phyloP scores from a whole-genome alignment of 148 eudicot species.

The Spergularia bocconei region DNA sequence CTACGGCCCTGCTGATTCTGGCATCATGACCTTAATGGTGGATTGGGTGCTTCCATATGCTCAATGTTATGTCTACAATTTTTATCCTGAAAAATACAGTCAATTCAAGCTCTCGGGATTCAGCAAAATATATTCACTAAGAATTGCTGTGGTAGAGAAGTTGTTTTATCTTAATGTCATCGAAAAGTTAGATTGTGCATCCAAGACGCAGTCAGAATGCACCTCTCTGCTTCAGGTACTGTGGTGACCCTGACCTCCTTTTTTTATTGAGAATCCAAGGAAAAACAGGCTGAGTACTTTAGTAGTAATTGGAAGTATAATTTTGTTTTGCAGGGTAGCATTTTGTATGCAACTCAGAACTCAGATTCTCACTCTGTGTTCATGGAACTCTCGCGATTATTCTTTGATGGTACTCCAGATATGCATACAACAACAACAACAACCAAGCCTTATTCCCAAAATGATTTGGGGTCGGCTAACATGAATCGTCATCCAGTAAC shows the following conservation, averaged over 20 bases:
- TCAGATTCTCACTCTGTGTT: slow-evolving; percentile 69
- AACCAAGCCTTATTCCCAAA: no score
- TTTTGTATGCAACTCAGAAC: slow-evolving; percentile 57
- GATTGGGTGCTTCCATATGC: slow-evolving; percentile 90
- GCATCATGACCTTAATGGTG: slow-evolving; percentile 56
- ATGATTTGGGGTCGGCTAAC: no score
- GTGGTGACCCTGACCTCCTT: background rate
- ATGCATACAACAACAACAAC: no score
- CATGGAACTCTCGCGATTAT: slow-evolving; percentile 74
- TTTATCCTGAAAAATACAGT: slow-evolving; percentile 56
- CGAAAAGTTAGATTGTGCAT: slow-evolving; percentile 41
- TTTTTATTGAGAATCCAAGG: background rate
- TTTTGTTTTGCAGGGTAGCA: slow-evolving; percentile 45
- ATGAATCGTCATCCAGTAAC: no score
- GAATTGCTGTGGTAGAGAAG: slow-evolving; percentile 65
- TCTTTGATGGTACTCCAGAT: slow-evolving; percentile 59
- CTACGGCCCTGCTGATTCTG: slow-evolving; percentile 56
- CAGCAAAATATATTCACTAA: slow-evolving; percentile 37
- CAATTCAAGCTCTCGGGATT: slow-evolving; percentile 64
- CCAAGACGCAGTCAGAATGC: slow-evolving; percentile 62
- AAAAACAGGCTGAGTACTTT: no score
- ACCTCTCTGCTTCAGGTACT: slow-evolving; percentile 80
- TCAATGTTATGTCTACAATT: slow-evolving; percentile 70
- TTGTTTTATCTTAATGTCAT: slow-evolving; percentile 72
- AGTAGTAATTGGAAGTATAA: background rate